phyloP scores from a whole-genome alignment of 2,329 filamentous ascomycete species.

The Claviceps purpurea region DNA sequence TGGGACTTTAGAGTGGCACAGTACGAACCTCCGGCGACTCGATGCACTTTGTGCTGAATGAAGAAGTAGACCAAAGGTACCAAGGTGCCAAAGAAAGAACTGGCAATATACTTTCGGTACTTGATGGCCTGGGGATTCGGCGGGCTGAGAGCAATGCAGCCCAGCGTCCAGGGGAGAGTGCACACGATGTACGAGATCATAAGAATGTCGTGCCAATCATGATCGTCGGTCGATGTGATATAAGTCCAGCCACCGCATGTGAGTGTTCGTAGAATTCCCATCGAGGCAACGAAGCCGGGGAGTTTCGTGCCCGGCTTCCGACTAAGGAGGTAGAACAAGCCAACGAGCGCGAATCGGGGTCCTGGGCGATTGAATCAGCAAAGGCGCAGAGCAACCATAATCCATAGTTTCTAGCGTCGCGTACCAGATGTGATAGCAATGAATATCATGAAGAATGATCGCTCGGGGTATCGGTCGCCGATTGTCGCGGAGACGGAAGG shows the following conservation, averaged over 20 bases:
- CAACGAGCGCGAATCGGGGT: constrained; percentile 81
- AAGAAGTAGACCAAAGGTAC: constrained; percentile 92
- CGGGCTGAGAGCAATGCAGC: constrained; percentile 78
- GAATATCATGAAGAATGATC: constrained; percentile 93
- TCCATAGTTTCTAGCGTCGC: constrained; percentile 8
- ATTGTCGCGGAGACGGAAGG: constrained; percentile 94
- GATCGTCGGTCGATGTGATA: constrained; percentile 93
- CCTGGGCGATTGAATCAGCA: constrained; percentile 32
- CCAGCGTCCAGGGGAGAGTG: constrained; percentile 88
- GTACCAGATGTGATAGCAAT: constrained; percentile 87
- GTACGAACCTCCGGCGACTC: constrained; percentile 71
- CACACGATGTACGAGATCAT: constrained; percentile 97
- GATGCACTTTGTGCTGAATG: constrained; percentile 96
- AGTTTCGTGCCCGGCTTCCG: constrained; percentile 60
- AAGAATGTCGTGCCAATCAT: constrained; percentile 97
- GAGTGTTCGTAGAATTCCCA: constrained; percentile 76
- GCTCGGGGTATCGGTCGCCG: constrained; percentile 91
- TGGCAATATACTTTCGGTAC: constrained; percentile 75
- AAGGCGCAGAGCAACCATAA: background rate
- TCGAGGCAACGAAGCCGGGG: constrained; percentile 66
- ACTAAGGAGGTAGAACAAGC: constrained; percentile 83
- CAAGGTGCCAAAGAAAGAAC: constrained; percentile 79
- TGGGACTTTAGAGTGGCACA: background rate
- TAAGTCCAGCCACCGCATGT: constrained; percentile 98
- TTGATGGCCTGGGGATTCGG: constrained; percentile 70